Base-by-base conservation (phyloP, 73 alveolate genomes). In the Paramecium sexaurelia region DNA sequence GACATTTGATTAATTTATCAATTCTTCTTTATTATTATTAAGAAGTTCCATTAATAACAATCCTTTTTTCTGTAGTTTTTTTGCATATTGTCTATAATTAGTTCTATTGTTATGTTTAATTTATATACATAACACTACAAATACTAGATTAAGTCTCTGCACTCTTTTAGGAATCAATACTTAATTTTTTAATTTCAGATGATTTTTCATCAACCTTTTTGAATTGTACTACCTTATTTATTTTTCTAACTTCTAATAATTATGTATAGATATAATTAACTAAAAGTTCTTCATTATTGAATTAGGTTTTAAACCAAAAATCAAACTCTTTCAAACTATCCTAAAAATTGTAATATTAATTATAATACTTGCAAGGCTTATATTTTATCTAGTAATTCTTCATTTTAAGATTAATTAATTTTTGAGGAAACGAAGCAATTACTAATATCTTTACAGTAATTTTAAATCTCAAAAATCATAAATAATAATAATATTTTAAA, bases 281-380 rank as follows among this genome's bases (percentile, higher is more conserved):
- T 11, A 61, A 32, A 61, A 61, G 83, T 61, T 61, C 83, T 61
- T 61, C 83, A 61, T 32, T 61, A 61, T 24, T 61, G 83, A 61
- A 29, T 61, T 61, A 26, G 0, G 83, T 61, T 32, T 61, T 61
- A 32, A 61, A 61, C 83, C 83, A 61, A 61, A 61, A 61, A 61
- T 61, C 83, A 29, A 61, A 61, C 3, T 61, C 83, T 32, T 61
- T 61, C 43, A 32, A 26, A 6, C 47, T 29, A 26, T 61, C 83
- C 83, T 61, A 61, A 17, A 51, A 51, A 51, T 51, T 0, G 6
- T 51, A 51, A 17, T n/a, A 51, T 51, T 51, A 51, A 8, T 17
- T 29, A n/a, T 22, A 17, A 51, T 51, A 51, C 67, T 51, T 51
- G 67, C 15, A 51, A 51, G 13, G 33, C 3, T 51, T 51, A 29